Evolutionary conservation across 495 filamentous ascomycete genomes (phyloP).

Genomic region (Aspergillus affinis): DNA sequence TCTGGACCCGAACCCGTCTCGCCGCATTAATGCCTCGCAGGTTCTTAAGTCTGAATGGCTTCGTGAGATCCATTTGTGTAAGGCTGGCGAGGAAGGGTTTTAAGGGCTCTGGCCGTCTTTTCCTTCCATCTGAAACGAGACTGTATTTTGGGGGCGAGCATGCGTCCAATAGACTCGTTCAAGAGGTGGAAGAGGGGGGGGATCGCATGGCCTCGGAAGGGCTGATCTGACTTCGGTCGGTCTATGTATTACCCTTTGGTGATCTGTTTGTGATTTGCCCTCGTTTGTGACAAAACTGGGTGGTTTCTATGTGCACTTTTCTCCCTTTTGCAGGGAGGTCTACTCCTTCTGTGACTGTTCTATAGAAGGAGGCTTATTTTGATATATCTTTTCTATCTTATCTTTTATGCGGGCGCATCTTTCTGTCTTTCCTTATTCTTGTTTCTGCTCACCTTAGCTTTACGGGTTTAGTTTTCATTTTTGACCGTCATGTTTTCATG

Average conservation of each 20-base stretch:
- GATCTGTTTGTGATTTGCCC: conserved; percentile 21
- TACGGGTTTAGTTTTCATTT: conserved; percentile 25
- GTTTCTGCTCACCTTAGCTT: conserved; percentile 21
- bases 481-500: conserved; percentile 38
- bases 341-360: conserved; percentile 27
- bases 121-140: not conserved
- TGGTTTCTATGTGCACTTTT: conserved; percentile 27
- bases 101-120: conserved; percentile 65
- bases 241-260: conserved; percentile 10
- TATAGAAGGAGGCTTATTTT: conserved; percentile 29
- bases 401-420: not conserved
- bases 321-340: conserved; percentile 25
- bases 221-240: conserved; percentile 12
- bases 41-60: conserved; percentile 98
- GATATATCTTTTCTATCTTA: not conserved
- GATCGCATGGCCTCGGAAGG: conserved; percentile 10
- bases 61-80: conserved; percentile 92
- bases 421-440: conserved; percentile 24
- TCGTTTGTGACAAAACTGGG: conserved; percentile 23
- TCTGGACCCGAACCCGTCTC: conserved; percentile 84
- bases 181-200: not conserved
- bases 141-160: not conserved
- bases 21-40: conserved; percentile 93
- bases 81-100: conserved; percentile 89
- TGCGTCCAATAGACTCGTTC: not conserved